These are phyloP conservation scores for Metrosideros polymorpha DNA, from an alignment of 441 rosid genomes.

Conservation along the genomic window DNA sequence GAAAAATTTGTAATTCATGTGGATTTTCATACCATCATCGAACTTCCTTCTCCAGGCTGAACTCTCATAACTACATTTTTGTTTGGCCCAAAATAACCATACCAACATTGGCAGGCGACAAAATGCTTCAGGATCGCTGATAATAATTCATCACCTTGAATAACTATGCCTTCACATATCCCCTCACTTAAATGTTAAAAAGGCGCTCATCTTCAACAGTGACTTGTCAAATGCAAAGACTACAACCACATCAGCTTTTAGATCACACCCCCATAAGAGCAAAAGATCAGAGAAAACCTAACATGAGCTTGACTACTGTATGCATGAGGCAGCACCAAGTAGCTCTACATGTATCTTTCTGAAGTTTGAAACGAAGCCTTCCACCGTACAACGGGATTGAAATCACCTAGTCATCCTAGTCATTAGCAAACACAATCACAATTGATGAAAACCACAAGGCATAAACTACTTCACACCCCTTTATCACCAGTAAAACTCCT, in stretches of 20 bases:
- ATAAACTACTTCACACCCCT: not conserved
- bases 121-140: not conserved
- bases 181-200: not conserved
- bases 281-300: not conserved
- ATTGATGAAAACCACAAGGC: not conserved
- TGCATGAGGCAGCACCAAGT: not conserved
- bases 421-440: not conserved
- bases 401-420: not conserved
- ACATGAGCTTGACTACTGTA: not conserved
- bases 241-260: not conserved
- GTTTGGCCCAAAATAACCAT: not conserved
- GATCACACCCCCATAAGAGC: not conserved
- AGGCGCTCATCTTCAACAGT: fast-evolving
- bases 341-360: fast-evolving
- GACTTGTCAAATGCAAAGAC: not conserved
- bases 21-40: not conserved
- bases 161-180: not conserved
- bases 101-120: not conserved
- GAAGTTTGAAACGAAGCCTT: not conserved
- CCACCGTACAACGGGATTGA: not conserved
- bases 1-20: not conserved
- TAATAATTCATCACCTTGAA: not conserved
- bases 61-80: not conserved
- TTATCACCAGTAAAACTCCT: not conserved
- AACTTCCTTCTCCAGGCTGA: not conserved